phyloP scores from a whole-genome alignment of 495 filamentous ascomycete species.

The Paragyromitra xinjiangensis region DNA sequence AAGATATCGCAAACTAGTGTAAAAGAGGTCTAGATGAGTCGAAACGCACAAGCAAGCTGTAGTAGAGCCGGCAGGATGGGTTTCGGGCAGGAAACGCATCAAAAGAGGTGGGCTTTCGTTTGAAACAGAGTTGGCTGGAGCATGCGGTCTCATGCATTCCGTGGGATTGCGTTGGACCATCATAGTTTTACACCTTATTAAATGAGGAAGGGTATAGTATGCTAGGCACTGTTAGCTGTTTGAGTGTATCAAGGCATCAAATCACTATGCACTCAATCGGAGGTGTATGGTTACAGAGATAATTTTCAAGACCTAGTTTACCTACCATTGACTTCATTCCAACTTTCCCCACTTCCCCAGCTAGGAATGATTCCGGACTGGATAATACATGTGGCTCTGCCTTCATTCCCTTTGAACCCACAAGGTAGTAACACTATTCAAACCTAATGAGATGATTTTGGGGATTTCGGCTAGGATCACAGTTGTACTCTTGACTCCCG shows the following conservation, averaged over 20 bases:
- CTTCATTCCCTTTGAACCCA: background rate
- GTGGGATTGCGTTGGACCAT: background rate
- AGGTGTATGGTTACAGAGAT: conserved; percentile 5
- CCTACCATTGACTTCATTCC: conserved; percentile 8
- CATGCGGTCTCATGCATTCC: background rate
- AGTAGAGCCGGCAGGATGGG: background rate
- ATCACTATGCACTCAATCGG: conserved; percentile 45
- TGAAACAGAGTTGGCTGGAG: background rate
- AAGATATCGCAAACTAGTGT: background rate
- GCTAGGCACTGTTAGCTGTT: background rate
- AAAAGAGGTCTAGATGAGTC: background rate
- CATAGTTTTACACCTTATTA: background rate
- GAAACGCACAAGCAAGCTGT: background rate
- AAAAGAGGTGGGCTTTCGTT: background rate
- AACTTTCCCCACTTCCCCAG: background rate
- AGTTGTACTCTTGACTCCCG: background rate
- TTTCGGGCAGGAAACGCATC: background rate
- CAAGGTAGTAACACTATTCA: background rate
- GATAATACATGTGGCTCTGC: background rate
- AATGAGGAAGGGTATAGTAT: background rate
- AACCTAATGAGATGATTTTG: background rate
- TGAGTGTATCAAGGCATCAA: conserved; percentile 10
- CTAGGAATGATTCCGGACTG: background rate
- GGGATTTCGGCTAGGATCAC: background rate
- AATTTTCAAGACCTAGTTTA: conserved; percentile 5